phyloP scores from a whole-genome alignment of 2,329 filamentous ascomycete genomes.

The Karstenula rhodostoma region DNA sequence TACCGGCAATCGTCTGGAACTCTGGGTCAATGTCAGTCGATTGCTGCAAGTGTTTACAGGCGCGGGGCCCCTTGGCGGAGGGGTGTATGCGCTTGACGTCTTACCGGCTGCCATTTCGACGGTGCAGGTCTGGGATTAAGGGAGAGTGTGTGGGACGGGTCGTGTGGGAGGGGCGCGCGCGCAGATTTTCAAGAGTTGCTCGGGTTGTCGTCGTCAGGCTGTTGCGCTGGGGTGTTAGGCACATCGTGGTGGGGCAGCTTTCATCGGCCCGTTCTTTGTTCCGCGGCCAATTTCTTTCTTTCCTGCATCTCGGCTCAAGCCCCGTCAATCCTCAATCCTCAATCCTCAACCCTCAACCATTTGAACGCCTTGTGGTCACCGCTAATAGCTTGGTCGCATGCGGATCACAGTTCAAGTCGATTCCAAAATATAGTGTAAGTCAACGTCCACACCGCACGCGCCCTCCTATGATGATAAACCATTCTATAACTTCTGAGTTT shows the following conservation, averaged over 20 bases:
- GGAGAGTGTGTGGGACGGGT: not conserved
- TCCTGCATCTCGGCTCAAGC: slow-evolving; percentile 1
- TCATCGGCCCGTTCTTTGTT: slow-evolving; percentile 29
- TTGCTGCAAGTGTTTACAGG: slow-evolving; percentile 9
- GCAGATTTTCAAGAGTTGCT: slow-evolving; percentile 15
- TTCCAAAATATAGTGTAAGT: slow-evolving; percentile 28
- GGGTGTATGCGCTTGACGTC: slow-evolving; percentile 11
- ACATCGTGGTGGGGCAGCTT: slow-evolving; percentile 39
- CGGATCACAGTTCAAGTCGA: not conserved
- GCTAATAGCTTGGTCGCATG: slow-evolving; percentile 10
- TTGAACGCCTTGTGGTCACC: slow-evolving; percentile 12
- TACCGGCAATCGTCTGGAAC: slow-evolving; percentile 14
- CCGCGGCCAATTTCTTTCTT: slow-evolving; percentile 28
- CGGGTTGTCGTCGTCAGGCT: slow-evolving; percentile 16
- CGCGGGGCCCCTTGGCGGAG: slow-evolving; percentile 8
- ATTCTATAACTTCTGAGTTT: slow-evolving; percentile 46
- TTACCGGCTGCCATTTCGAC: slow-evolving; percentile 21
- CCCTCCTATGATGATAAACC: slow-evolving; percentile 43
- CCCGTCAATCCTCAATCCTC: slow-evolving; percentile 9
- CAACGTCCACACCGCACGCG: not conserved
- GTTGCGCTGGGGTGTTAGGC: slow-evolving; percentile 30
- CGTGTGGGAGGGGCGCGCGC: slow-evolving; percentile 3
- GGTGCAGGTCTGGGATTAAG: not conserved
- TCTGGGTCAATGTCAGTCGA: slow-evolving; percentile 7
- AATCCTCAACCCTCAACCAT: slow-evolving; percentile 12